Evolutionary conservation across 352 stramenopile genomes (phyloP).

Genomic region (Plasmopara muralis): DNA sequence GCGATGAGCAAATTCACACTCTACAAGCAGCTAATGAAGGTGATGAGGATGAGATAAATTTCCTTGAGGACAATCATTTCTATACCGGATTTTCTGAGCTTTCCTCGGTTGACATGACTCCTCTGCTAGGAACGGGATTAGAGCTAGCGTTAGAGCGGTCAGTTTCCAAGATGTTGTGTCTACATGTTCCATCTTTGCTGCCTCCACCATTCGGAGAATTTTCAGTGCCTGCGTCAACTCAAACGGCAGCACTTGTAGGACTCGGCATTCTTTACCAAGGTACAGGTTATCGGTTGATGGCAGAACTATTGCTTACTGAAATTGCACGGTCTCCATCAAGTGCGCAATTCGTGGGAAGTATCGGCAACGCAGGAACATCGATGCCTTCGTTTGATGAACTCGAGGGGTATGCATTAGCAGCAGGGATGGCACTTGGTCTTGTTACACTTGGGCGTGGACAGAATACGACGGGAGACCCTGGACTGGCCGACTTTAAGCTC

Average conservation of each 20-base stretch:
- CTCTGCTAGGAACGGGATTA: conserved; percentile 33
- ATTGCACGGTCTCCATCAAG: conserved; percentile 87
- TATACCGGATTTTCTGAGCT: conserved; percentile 23
- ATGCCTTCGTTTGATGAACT: conserved; percentile 79
- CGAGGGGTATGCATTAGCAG: conserved; percentile 91
- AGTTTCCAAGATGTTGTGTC: conserved; percentile 97
- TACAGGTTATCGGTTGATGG: conserved; percentile 95
- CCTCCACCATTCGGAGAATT: conserved; percentile 92
- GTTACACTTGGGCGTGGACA: conserved; percentile 88
- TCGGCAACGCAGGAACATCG: conserved; percentile 36
- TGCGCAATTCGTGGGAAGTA: conserved; percentile 49
- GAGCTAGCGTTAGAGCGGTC: conserved; percentile 77
- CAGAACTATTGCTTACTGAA: conserved; percentile 95
- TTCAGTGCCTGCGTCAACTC: conserved; percentile 91
- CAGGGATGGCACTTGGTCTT: conserved; percentile 93
- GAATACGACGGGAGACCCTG: conserved; percentile 62
- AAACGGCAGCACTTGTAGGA: conserved; percentile 92
- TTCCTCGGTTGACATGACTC: conserved; percentile 24
- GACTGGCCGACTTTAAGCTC: conserved; percentile 93
- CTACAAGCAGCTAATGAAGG: conserved; percentile 6
- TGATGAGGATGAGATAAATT: conserved; percentile 11
- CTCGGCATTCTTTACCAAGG: conserved; percentile 95
- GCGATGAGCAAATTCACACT: conserved; percentile 1
- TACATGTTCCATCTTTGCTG: conserved; percentile 96
- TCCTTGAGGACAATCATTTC: conserved; percentile 16